Percentiles rank a stretch among this genome's conserved stretches.
Conservation (phyloP, 2,329 filamentous ascomycete genomes). For the Teratosphaeria viscida region DNA sequence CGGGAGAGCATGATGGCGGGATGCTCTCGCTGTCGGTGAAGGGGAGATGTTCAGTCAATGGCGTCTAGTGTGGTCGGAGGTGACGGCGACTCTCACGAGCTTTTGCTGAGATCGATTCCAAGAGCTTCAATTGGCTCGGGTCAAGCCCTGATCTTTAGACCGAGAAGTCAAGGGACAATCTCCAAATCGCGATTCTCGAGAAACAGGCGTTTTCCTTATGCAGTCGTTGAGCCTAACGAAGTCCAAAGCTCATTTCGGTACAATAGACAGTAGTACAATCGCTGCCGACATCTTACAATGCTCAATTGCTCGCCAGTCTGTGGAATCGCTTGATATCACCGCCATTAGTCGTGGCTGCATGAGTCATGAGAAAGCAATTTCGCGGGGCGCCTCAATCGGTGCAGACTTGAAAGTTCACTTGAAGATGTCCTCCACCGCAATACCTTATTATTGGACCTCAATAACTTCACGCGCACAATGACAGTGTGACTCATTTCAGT, state of each 20-base stretch:
- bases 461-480: not conserved
- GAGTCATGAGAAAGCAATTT: not conserved
- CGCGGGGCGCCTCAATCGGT: not conserved
- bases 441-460: not conserved
- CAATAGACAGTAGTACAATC: not conserved
- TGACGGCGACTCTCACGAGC: not conserved
- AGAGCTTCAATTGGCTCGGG: not conserved
- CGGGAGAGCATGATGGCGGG: conserved; percentile 51
- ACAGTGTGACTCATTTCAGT: not conserved
- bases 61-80: conserved; percentile 1
- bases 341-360: not conserved
- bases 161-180: not conserved
- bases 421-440: not conserved
- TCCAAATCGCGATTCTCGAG: not conserved
- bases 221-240: too few species aligned
- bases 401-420: not conserved
- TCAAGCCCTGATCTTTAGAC: not conserved
- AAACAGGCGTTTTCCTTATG: too few species aligned
- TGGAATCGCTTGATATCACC: too few species aligned
- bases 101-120: not conserved
- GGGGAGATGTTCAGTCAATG: conserved; percentile 12
- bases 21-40: conserved; percentile 15
- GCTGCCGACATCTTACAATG: not conserved
- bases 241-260: too few species aligned
- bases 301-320: too few species aligned